Base-by-base conservation (phyloP, 345 rosid genomes). In the Viola odorata region DNA sequence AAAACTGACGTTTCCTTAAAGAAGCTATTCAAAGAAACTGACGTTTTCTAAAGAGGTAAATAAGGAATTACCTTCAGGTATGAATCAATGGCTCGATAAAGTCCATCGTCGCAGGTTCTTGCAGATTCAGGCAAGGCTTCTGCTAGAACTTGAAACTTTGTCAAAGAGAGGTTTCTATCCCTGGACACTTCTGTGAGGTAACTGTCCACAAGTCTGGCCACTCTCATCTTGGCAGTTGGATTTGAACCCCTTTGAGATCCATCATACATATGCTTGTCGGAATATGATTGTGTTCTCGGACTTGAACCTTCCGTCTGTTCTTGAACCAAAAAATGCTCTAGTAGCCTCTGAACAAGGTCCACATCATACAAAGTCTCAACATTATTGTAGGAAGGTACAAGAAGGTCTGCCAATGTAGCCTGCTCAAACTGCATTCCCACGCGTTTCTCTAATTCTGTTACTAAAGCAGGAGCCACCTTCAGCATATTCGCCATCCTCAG, bases 381-480 rank as follows among this genome's bases (percentile, higher is more conserved):
- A 68, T 84, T 94, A 45, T 48, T 84, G 32, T 75, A 86, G 47
- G 80, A 69, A 32, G 97, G 96, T 50, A 94, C 82, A 41, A 94
- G 71, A 63, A 94, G 95, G 77, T 94, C 99, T 1, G 86, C 85
- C 41, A 90, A 60, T 6, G 91, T 83, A 5, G 97, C 97, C 68
- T 94, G 99, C 50, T 94, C 99, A 17, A 94, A 86, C 61, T 86
- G 99, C 99, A 94, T 90, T 12, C 99, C 99, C 0, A 90, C 97
- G 0, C 96, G 84, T 67, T 94, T 90, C 79, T 90, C 99, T 40
- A 94, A 74, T 57, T 94, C 97, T 0, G 95, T 94, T 3, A 88
- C 90, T 70, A 94, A 56, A 11, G 99, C 99, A 3, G 95, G 92
- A 4, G 91, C 99, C 58, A 90, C 97, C 74, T 81, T 87, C 41